Base-by-base conservation (phyloP, 2,329 filamentous ascomycete genomes). In the Aspergillus eucalypticola region DNA sequence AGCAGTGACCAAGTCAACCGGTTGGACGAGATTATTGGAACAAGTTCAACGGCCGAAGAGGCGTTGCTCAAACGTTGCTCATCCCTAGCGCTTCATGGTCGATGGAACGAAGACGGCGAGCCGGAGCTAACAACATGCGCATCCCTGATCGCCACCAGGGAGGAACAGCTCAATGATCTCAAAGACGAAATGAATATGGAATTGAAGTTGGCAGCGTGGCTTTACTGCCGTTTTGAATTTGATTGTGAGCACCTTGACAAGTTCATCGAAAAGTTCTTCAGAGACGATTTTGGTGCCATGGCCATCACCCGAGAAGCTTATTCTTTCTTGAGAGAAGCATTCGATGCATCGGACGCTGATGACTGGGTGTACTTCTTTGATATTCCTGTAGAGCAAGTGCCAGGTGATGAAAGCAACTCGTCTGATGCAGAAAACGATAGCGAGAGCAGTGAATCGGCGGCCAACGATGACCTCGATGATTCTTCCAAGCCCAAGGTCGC, bases 21-120 rank as follows among this genome's bases (percentile, higher is more conserved):
- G 2, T 63, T 86, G 3, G 78, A 81, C 32, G 72, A 78, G 5
- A 79, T 81, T 10, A 69, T 85, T 5, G 74, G 75, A n/a, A 76
- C 73, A 10, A 81, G 79, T 10, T 64, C 71, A 2, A 78, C 76
- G 2, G 78, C 81, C 0, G 82, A 86, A 66, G 83, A 85, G 61
- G 83, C 83, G 0, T 71, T 87, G n/a, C 68, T 84, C 0, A 84
- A 81, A 68, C 66, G 81, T 63, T 70, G 77, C 66, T 72, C 78
- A 46, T 71, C 74, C 27, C 75, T 78, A 55, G 68, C 69, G 2
- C 65, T 73, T 25, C 68, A 69, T 15, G 66, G 66, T 15, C 59
- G 59, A 19, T 75, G 70, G 65, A 65, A 68, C 11, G 60, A 35
- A 11, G 25, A 69, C 35, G 65, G 69, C 1, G 63, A 69, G 23